A percentile compares a stretch with the other conserved stretches of the same genome.
Conservation (phyloP, 495 filamentous ascomycete species). For the Glutinoglossum americanum region DNA sequence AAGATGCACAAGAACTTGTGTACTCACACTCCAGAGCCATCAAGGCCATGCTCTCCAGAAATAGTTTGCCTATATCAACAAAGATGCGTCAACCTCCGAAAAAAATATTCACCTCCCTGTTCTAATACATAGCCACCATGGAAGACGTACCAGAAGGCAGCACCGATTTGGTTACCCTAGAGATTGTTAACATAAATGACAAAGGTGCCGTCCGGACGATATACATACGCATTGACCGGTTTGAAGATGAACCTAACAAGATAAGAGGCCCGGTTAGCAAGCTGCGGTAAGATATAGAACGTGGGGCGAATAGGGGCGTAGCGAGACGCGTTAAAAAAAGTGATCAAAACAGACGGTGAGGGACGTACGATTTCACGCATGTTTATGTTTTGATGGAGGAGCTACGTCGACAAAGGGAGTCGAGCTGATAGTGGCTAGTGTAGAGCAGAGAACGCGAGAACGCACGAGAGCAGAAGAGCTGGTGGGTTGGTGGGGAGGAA, state of each 20-base stretch:
- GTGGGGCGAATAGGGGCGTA: slow-evolving; percentile 12
- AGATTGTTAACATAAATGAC: slow-evolving; percentile 19
- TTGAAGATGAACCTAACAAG: slow-evolving; percentile 76
- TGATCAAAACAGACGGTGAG: slow-evolving; percentile 6
- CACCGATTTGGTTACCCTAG: slow-evolving; percentile 99
- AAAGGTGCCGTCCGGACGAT: background rate
- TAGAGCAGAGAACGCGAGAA: background rate
- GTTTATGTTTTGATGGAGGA: slow-evolving; percentile 15
- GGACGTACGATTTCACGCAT: slow-evolving; percentile 90
- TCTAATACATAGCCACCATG: slow-evolving; percentile 3
- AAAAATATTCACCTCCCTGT: background rate
- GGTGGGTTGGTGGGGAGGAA: background rate
- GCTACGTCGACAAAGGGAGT: background rate
- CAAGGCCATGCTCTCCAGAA: slow-evolving; percentile 96
- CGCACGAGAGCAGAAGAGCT: background rate
- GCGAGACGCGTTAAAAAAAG: slow-evolving; percentile 5
- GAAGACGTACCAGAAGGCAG: slow-evolving; percentile 76
- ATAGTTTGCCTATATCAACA: slow-evolving; percentile 58
- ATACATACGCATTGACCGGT: slow-evolving; percentile 89
- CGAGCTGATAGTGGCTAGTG: background rate
- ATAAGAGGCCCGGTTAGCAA: background rate
- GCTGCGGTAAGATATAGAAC: background rate
- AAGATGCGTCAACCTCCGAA: slow-evolving; percentile 12
- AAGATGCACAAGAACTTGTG: slow-evolving; percentile 2
- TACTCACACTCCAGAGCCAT: slow-evolving; percentile 78